Percentiles rank a stretch among this genome's conserved stretches.
Evolutionary conservation across 2,329 filamentous ascomycete species (phyloP).

Genomic region (Penicillium sp.): DNA sequence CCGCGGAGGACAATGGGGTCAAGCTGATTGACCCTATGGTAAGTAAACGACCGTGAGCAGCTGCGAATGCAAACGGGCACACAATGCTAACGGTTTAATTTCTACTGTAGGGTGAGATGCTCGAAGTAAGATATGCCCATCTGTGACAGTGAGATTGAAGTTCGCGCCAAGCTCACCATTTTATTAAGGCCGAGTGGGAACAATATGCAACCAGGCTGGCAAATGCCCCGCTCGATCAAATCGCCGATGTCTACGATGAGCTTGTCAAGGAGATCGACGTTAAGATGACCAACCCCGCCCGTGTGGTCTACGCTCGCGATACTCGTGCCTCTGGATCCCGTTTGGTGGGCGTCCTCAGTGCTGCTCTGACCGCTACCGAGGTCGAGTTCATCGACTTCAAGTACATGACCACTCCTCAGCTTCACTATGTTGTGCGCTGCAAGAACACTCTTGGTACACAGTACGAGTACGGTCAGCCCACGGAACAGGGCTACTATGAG

Average conservation of each 20-base stretch:
- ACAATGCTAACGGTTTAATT: slow-evolving; percentile 18
- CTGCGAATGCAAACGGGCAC: neutral
- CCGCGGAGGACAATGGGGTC: slow-evolving; percentile 85
- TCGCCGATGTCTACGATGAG: slow-evolving; percentile 75
- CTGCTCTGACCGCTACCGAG: slow-evolving; percentile 75
- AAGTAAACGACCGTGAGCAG: slow-evolving; percentile 25
- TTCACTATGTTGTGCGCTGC: slow-evolving; percentile 94
- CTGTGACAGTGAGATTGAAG: slow-evolving; percentile 2
- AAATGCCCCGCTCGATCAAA: slow-evolving; percentile 76
- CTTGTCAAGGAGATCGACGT: slow-evolving; percentile 77
- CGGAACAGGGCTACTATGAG: slow-evolving; percentile 91
- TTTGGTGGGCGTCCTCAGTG: slow-evolving; percentile 76
- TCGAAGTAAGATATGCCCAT: slow-evolving; percentile 65
- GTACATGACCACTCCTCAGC: slow-evolving; percentile 92
- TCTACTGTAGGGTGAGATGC: slow-evolving; percentile 78
- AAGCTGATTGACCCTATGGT: slow-evolving; percentile 95
- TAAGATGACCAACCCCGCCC: slow-evolving; percentile 69
- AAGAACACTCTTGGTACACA: slow-evolving; percentile 89
- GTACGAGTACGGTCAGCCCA: slow-evolving; percentile 84
- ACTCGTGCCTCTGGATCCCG: slow-evolving; percentile 89
- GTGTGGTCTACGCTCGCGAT: slow-evolving; percentile 88
- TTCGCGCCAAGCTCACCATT: slow-evolving; percentile 25
- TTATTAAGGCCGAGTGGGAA: slow-evolving; percentile 76
- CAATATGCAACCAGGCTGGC: slow-evolving; percentile 83
- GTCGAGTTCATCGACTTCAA: slow-evolving; percentile 82